Evolutionary conservation across 176 grass and related monocot species (phyloP), one percentile per base, ranked within the genome.

Genomic region (Poa pratensis): DNA sequence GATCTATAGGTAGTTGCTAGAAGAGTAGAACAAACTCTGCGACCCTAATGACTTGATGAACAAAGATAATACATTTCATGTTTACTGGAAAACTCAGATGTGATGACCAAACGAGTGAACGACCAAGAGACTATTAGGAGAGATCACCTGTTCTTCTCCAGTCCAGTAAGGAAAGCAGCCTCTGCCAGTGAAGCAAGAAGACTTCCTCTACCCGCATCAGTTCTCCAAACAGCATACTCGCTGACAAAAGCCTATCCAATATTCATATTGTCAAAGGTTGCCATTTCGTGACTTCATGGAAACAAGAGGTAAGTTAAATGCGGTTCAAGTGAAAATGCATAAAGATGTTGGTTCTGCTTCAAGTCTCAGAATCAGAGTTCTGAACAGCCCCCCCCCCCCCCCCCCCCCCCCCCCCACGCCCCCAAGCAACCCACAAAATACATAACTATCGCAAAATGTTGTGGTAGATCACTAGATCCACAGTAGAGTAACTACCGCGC

Each of bases 131-230:
- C 45, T 20, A 28, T 13, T 42, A 61, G 5, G 42, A 48, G n/a
- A 78, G 57, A 55, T 57, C 30, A 97, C 95, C 95, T 94, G 70
- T 97, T 97, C 40, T 85, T 97, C 73, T 97, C 95, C 63, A 97
- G 26, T 26, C 90, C 95, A 65, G 88, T 94, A 46, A 97, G 90
- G 69, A 97, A 97, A 69, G 86, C 95, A 83, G 95, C 95, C 63
- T 97, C 95, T 74, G 83, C 92, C 78, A 97, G 80, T 60, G 95
- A 87, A 75, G 88, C 95, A 86, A 97, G 64, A 61, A 97, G 90
- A 70, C 77, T 97, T 86, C 86, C 90, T 17, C 50, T 94, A 61
- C 95, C 95, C 13, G 91, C 91, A 91, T 97, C 94, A 19, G 40
- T 84, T 73, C 79, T 58, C 69, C 87, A 80, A 64, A 92, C 95